phyloP scores from a whole-genome alignment of 192 early-diverging fungal species.

The Gryganskiella cystojenkinii region DNA sequence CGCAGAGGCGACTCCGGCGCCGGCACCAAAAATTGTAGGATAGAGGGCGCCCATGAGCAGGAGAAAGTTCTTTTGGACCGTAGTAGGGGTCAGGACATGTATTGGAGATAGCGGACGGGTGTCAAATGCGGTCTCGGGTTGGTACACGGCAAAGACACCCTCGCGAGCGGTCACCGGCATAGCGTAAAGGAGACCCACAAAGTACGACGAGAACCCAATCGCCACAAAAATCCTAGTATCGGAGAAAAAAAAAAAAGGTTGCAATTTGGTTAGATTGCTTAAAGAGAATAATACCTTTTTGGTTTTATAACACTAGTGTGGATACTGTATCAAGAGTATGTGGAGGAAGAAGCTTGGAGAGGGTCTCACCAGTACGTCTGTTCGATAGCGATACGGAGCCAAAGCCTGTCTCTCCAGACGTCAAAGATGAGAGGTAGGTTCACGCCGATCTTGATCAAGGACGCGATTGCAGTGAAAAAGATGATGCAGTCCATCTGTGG shows the following conservation, averaged over 20 bases:
- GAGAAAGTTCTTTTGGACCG: constrained; percentile 41
- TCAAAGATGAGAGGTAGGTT: constrained; percentile 31
- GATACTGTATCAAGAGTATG: background rate
- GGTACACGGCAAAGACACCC: constrained; percentile 45
- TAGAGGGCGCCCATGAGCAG: constrained; percentile 45
- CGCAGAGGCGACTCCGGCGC: constrained; percentile 32
- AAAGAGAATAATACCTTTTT: background rate
- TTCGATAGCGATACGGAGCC: constrained; percentile 44
- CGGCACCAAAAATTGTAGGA: constrained; percentile 31
- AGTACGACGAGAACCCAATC: constrained; percentile 47
- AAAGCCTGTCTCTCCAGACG: constrained; percentile 27
- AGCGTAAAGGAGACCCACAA: constrained; percentile 46
- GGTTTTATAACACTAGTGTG: background rate
- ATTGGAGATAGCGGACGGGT: constrained; percentile 24
- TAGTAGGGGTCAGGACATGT: constrained; percentile 44
- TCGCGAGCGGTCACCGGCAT: constrained; percentile 43
- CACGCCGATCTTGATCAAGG: constrained; percentile 31
- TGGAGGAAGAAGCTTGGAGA: background rate
- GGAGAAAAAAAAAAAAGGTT: background rate
- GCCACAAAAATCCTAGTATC: constrained; percentile 40
- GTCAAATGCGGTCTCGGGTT: constrained; percentile 29
- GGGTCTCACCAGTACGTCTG: constrained; percentile 37
- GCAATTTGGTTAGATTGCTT: background rate
- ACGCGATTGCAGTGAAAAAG: constrained; percentile 39
- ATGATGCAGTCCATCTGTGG: constrained; percentile 50